phyloP scores from a whole-genome alignment of 805 yeast species.

The Nadsonia fulvescens region DNA sequence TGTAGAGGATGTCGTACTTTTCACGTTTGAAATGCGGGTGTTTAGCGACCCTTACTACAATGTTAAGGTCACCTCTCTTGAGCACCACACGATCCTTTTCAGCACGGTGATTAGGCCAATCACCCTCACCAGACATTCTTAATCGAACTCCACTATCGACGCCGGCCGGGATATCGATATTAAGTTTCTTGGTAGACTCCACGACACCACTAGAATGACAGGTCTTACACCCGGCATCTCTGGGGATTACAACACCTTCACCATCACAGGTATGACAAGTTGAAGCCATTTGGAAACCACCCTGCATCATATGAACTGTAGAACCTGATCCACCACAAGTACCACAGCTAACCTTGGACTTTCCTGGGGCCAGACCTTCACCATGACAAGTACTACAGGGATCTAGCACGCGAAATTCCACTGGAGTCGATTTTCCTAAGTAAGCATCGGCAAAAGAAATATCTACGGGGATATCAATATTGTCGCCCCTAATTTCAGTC shows the following conservation, averaged over 20 bases:
- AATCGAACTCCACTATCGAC: slow-evolving; percentile 72
- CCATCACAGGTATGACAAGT: slow-evolving; percentile 84
- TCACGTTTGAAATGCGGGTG: slow-evolving; percentile 55
- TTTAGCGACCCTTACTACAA: slow-evolving; percentile 59
- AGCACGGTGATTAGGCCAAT: slow-evolving; percentile 61
- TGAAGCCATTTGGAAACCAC: slow-evolving; percentile 93
- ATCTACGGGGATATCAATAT: slow-evolving; percentile 60
- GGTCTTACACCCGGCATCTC: slow-evolving; percentile 48
- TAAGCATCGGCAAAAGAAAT: slow-evolving; percentile 75
- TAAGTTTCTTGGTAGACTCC: slow-evolving; percentile 47
- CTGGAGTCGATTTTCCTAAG: slow-evolving; percentile 49
- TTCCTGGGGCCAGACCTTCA: slow-evolving; percentile 64
- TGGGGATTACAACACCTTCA: slow-evolving; percentile 59
- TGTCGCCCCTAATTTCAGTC: slow-evolving; percentile 76
- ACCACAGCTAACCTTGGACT: slow-evolving; percentile 58
- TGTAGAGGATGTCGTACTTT: slow-evolving; percentile 47
- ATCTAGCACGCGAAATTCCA: slow-evolving; percentile 57
- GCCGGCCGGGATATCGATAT: slow-evolving; percentile 77
- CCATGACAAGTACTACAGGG: slow-evolving; percentile 71
- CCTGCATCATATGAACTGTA: slow-evolving; percentile 64
- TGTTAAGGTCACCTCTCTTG: slow-evolving; percentile 72
- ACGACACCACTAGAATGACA: slow-evolving; percentile 88
- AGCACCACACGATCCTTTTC: slow-evolving; percentile 53
- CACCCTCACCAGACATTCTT: slow-evolving; percentile 78
- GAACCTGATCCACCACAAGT: slow-evolving; percentile 91